Evolutionary conservation across 768 basidiomycete genomes (phyloP).

Genomic region (Macrocybe gigantea): DNA sequence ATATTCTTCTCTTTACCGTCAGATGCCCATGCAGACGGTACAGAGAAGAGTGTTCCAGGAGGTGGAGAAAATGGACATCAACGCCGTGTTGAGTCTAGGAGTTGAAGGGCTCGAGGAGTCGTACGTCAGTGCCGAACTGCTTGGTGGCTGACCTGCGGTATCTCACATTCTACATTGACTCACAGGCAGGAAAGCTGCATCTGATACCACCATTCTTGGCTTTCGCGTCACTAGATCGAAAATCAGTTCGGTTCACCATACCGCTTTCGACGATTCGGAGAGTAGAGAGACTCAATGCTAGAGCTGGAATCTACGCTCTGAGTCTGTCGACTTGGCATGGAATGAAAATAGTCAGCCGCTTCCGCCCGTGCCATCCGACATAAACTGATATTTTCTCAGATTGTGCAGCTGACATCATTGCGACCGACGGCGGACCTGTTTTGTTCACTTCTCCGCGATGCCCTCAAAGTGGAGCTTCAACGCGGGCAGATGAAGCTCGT

Average conservation of each 20-base stretch:
- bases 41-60: constrained; percentile 27
- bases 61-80: constrained; percentile 78
- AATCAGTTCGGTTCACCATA: constrained; percentile 86
- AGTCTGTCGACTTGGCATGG: constrained; percentile 93
- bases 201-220: constrained; percentile 86
- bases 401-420: constrained; percentile 90
- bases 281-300: constrained; percentile 89
- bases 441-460: constrained; percentile 82
- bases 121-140: constrained; percentile 60
- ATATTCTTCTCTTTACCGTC: constrained; percentile 85
- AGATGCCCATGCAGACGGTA: constrained; percentile 17
- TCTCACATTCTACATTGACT: background rate
- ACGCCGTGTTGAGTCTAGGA: constrained; percentile 78
- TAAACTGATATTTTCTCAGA: constrained; percentile 31
- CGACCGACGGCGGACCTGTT: constrained; percentile 92
- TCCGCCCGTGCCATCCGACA: background rate
- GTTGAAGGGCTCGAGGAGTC: constrained; percentile 83
- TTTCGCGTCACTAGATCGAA: constrained; percentile 87
- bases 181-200: constrained; percentile 84
- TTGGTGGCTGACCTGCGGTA: constrained; percentile 4
- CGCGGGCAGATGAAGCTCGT: constrained; percentile 91
- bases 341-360: constrained; percentile 73
- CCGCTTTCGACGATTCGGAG: constrained; percentile 90
- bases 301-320: constrained; percentile 94
- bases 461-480: constrained; percentile 84